These are phyloP conservation scores for Acorus calamus DNA, from an alignment of 106 monocot genomes.

Conservation along the genomic window DNA sequence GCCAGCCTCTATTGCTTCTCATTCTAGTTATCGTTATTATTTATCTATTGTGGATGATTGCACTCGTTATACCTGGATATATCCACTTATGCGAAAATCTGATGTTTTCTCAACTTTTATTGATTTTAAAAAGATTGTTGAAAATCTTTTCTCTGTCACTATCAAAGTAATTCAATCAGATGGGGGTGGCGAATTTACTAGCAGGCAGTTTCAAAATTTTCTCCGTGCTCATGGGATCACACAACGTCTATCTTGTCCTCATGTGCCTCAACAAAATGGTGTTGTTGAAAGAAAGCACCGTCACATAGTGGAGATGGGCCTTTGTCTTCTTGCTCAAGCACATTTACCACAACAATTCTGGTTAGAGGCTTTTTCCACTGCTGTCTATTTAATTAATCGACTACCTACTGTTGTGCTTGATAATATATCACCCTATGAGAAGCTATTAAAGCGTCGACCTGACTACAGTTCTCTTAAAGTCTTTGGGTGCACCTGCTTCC, in stretches of 20 bases:
- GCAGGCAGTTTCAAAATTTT: not conserved
- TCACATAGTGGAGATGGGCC: not conserved
- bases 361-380: no score
- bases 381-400: no score
- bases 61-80: not conserved
- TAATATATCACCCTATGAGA: no score
- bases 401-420: no score
- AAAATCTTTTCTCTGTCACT: not conserved
- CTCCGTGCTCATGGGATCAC: not conserved
- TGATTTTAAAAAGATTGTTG: not conserved
- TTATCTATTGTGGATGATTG: slow-evolving; percentile 9
- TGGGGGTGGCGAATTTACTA: not conserved
- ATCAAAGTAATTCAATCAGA: not conserved
- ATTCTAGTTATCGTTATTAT: not conserved
- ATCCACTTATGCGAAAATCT: not conserved
- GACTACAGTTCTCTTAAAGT: no score
- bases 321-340: no score
- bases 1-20: not conserved
- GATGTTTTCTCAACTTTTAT: not conserved
- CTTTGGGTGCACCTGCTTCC: no score
- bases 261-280: slow-evolving; percentile 7
- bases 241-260: not conserved
- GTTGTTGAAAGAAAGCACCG: slow-evolving; percentile 4
- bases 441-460: no score
- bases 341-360: no score